Percentiles rank a stretch among this genome's conserved stretches.
Evolutionary conservation across 352 stramenopile species (phyloP).

Genomic region (Globisporangium takayamanum): DNA sequence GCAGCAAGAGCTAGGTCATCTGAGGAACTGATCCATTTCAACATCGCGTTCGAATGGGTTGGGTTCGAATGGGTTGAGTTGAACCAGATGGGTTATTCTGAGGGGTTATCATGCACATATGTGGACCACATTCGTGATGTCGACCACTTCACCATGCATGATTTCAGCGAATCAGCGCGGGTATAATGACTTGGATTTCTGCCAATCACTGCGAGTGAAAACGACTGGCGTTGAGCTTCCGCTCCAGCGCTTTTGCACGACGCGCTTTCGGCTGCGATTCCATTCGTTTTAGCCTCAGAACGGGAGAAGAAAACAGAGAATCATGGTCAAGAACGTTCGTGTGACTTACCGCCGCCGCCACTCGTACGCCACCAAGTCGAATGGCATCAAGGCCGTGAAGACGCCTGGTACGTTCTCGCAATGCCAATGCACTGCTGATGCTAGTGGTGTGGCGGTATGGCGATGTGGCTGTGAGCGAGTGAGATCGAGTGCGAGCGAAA

Average conservation of each 20-base stretch:
- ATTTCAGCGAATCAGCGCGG: background rate
- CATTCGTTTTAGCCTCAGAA: slow-evolving; percentile 58
- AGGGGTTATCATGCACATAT: too few species aligned
- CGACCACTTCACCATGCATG: too few species aligned
- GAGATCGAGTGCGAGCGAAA: too few species aligned
- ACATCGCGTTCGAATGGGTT: too few species aligned
- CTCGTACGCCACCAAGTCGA: slow-evolving; percentile 95
- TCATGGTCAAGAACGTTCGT: slow-evolving; percentile 92
- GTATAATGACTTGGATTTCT: background rate
- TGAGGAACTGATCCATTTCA: too few species aligned
- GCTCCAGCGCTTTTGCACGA: slow-evolving; percentile 1
- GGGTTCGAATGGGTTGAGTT: too few species aligned
- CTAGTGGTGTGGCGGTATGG: background rate
- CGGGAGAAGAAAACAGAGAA: slow-evolving; percentile 69
- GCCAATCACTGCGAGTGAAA: slow-evolving; percentile 10
- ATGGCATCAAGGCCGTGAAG: slow-evolving; percentile 92
- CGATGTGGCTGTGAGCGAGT: background rate
- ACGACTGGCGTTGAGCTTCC: slow-evolving; percentile 43
- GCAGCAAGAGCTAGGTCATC: too few species aligned
- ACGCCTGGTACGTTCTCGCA: slow-evolving; percentile 86
- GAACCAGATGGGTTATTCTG: too few species aligned
- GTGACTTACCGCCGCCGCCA: slow-evolving; percentile 95
- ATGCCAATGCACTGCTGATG: background rate
- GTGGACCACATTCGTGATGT: too few species aligned
- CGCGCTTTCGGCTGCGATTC: slow-evolving; percentile 7